Percentiles rank a stretch among this genome's conserved stretches.
These are phyloP conservation scores for Ascochyta pisi DNA, from an alignment of 2,329 filamentous ascomycete species.

Conservation along the genomic window DNA sequence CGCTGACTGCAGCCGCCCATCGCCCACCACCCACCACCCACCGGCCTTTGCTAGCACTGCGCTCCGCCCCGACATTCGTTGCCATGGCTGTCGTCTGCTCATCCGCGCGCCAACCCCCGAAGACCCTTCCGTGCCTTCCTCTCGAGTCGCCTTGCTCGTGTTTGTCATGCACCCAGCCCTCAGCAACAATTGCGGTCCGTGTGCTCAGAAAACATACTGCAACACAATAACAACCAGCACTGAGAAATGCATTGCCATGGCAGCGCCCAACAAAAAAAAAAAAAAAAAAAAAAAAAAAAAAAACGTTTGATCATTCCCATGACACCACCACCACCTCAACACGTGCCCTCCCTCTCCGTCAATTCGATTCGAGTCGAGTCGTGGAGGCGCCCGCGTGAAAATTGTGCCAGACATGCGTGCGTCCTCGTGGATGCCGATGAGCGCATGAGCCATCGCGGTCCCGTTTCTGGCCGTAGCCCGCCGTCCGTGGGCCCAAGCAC, in stretches of 20 bases:
- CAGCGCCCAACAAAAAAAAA: no score
- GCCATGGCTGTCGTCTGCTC: not conserved
- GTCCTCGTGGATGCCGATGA: conserved; percentile 16
- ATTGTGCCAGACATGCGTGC: conserved; percentile 26
- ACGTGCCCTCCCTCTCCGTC: no score
- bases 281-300: no score
- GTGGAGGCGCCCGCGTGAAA: conserved; percentile 22
- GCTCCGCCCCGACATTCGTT: not conserved
- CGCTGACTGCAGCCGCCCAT: no score
- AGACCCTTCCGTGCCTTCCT: conserved; percentile 15
- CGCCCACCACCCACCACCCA: no score
- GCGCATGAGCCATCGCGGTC: conserved; percentile 26
- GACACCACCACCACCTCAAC: no score
- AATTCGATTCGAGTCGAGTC: no score
- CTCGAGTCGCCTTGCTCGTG: conserved; percentile 20
- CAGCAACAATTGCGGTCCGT: conserved; percentile 32
- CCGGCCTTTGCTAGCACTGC: no score
- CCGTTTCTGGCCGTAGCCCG: conserved; percentile 39
- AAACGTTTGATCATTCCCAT: no score
- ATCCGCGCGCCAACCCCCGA: conserved; percentile 3
- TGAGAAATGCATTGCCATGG: no score
- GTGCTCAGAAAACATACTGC: conserved; percentile 35
- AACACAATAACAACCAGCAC: conserved; percentile 18
- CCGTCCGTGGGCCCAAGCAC: conserved; percentile 13
- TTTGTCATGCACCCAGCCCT: conserved; percentile 3